Conservation (phyloP, 495 filamentous ascomycete genomes). For the Annulohypoxylon moriforme region DNA sequence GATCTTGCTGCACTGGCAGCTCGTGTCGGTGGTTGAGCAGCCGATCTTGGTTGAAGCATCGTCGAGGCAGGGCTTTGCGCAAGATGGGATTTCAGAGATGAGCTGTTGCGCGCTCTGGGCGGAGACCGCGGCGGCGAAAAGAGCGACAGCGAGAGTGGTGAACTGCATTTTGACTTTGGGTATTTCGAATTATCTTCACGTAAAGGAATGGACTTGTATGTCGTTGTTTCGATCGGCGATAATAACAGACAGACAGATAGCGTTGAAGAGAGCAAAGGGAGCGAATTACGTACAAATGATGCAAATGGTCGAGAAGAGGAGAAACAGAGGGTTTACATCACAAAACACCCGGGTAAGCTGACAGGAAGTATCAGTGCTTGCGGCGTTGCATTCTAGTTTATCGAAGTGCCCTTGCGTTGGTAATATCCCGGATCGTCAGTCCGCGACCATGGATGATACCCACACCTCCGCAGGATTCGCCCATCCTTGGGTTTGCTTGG, state of each 20-base stretch:
- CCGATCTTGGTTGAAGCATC: conserved; percentile 33
- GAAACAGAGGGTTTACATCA: conserved; percentile 26
- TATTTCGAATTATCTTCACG: background rate
- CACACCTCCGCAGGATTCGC: conserved; percentile 34
- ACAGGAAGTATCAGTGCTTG: conserved; percentile 3
- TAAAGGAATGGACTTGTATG: conserved; percentile 20
- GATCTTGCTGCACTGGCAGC: conserved; percentile 45
- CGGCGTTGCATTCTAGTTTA: conserved; percentile 9
- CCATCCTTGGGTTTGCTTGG: conserved; percentile 16
- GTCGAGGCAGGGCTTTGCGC: conserved; percentile 45
- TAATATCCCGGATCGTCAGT: conserved; percentile 24
- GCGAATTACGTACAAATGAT: conserved; percentile 17
- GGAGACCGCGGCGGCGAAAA: conserved; percentile 36
- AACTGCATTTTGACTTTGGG: conserved; percentile 39
- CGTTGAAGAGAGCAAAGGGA: conserved; percentile 3
- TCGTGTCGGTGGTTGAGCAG: conserved; percentile 42
- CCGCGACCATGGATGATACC: conserved; percentile 17
- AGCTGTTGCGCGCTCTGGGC: conserved; percentile 37
- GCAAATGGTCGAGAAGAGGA: conserved; percentile 1
- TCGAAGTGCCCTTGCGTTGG: background rate
- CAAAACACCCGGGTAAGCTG: conserved; percentile 12
- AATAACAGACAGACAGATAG: conserved; percentile 13
- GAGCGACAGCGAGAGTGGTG: conserved; percentile 33
- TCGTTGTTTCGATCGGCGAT: conserved; percentile 32
- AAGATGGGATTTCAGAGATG: conserved; percentile 41